Evolutionary conservation across 306 rosid species (phyloP).

Genomic region (Prinsepia uniflora): DNA sequence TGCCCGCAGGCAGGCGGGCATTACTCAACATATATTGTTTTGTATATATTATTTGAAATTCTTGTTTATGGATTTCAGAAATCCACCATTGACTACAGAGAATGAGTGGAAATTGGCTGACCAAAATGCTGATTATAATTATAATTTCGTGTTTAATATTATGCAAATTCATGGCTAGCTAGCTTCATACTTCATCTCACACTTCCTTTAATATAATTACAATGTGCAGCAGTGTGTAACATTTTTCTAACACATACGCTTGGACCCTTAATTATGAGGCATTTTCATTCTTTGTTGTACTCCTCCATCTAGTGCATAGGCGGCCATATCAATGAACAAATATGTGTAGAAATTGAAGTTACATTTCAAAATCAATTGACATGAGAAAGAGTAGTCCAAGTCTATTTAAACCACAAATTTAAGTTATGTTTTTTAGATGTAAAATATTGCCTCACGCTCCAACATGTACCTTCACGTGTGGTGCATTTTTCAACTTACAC

Average conservation of each 20-base stretch:
- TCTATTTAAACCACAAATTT: too few relatives aligned
- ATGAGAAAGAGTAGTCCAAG: too few relatives aligned
- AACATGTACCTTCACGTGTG: too few relatives aligned
- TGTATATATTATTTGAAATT: not conserved
- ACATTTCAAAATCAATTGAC: too few relatives aligned
- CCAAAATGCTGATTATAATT: not conserved
- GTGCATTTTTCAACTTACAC: too few relatives aligned
- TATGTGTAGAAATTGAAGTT: too few relatives aligned
- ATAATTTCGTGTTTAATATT: not conserved
- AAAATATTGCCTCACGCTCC: too few relatives aligned
- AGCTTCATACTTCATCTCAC: not conserved
- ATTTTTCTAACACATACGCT: too few relatives aligned
- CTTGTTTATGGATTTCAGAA: not conserved
- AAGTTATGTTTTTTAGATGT: too few relatives aligned
- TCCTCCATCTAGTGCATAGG: not conserved
- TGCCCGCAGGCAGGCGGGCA: not conserved
- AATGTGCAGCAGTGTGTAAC: too few relatives aligned
- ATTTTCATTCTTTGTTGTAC: not conserved
- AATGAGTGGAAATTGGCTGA: constrained; percentile 5
- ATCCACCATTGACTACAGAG: constrained; percentile 2
- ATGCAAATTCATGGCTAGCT: too few relatives aligned
- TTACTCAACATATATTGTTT: constrained; percentile 5
- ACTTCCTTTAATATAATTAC: not conserved
- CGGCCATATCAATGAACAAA: not conserved
- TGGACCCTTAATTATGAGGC: too few relatives aligned